Conservation (phyloP, 352 stramenopile genomes). For the Globisporangium camurandrum region DNA sequence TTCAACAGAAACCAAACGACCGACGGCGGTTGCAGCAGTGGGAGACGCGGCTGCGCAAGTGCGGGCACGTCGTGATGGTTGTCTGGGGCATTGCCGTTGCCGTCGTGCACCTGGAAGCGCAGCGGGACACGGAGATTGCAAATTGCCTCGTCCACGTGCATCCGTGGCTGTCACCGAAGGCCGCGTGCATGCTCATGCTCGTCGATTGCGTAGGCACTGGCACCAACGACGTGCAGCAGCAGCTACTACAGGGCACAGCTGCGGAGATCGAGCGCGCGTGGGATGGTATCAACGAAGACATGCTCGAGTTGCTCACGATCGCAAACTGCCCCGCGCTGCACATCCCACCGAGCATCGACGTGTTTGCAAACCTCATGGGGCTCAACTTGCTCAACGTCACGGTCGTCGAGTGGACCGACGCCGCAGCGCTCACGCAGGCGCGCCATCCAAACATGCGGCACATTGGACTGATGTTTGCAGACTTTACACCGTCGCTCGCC, state of each 20-base stretch:
- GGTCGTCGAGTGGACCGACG: conserved; percentile 10
- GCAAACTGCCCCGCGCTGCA: conserved; percentile 14
- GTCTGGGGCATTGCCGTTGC: conserved; percentile 9
- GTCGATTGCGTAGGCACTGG: conserved; percentile 9
- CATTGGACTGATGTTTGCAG: conserved; percentile 1
- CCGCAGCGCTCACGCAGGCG: conserved; percentile 5
- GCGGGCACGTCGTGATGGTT: background rate
- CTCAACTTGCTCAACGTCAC: conserved; percentile 22
- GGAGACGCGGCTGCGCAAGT: conserved; percentile 1
- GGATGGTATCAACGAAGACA: background rate
- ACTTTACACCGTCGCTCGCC: conserved; percentile 5
- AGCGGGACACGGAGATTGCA: background rate
- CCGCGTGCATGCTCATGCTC: conserved; percentile 10
- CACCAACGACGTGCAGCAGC: background rate
- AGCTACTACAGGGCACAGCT: background rate
- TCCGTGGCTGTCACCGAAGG: conserved; percentile 9
- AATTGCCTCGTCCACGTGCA: conserved; percentile 13
- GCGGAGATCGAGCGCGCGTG: conserved; percentile 2
- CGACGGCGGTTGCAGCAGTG: no score
- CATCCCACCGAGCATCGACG: conserved; percentile 11
- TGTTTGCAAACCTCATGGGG: conserved; percentile 14
- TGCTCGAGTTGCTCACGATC: conserved; percentile 15
- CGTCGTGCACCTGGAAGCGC: conserved; percentile 4
- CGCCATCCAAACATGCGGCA: conserved; percentile 8
- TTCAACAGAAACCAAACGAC: no score